A percentile compares a stretch with the other conserved stretches of the same genome.
Evolutionary conservation across 2,329 filamentous ascomycete species (phyloP).

Genomic region (Lasiodiplodia hormozganensis): DNA sequence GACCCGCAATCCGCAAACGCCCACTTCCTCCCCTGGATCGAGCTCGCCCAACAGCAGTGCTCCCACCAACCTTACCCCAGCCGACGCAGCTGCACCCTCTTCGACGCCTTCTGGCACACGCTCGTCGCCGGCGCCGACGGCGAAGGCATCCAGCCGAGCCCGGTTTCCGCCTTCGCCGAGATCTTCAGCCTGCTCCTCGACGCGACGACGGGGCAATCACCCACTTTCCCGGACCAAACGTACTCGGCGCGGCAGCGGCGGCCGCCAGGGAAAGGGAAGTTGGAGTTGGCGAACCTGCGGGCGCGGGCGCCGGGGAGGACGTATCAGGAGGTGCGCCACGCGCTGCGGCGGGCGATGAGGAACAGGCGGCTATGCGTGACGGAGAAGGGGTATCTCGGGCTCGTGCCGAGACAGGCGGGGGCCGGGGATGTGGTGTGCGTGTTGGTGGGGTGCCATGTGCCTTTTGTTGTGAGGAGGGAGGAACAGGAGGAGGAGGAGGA

Average conservation of each 20-base stretch:
- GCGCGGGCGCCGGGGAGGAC: conserved; percentile 33
- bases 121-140: conserved; percentile 35
- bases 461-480: conserved; percentile 32
- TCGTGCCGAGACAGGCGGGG: conserved; percentile 35
- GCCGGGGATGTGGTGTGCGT: conserved; percentile 33
- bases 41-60: conserved; percentile 21
- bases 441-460: conserved; percentile 34
- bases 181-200: conserved; percentile 39
- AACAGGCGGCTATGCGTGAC: conserved; percentile 36
- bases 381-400: conserved; percentile 34
- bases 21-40: conserved; percentile 30
- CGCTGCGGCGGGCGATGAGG: conserved; percentile 33
- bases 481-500: not conserved
- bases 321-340: conserved; percentile 32
- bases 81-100: no score
- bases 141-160: conserved; percentile 28
- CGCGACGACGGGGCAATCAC: conserved; percentile 30
- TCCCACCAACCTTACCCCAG: conserved; percentile 27
- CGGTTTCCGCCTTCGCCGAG: conserved; percentile 34
- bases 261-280: conserved; percentile 30
- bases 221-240: conserved; percentile 34
- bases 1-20: conserved; percentile 28
- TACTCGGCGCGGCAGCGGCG: conserved; percentile 34
- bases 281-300: conserved; percentile 34
- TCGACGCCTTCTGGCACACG: conserved; percentile 37